phyloP scores from a whole-genome alignment of 106 monocot genomes.

The Dactylorhiza incarnata region DNA sequence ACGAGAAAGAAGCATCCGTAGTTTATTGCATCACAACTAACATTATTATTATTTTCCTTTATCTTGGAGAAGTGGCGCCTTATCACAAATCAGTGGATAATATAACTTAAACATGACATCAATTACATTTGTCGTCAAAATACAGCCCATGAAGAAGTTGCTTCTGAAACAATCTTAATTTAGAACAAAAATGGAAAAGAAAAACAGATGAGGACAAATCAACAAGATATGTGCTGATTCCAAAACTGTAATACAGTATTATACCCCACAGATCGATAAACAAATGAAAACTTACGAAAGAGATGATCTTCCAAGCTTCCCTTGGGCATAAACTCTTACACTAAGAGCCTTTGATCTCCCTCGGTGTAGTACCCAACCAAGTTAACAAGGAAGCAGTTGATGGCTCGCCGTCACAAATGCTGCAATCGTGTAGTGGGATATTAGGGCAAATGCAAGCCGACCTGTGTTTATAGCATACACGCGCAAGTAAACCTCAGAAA shows the following conservation, averaged over 20 bases:
- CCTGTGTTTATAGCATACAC: too few relatives aligned
- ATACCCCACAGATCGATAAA: not conserved
- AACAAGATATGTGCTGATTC: not conserved
- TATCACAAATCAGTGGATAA: not conserved
- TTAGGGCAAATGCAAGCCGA: too few relatives aligned
- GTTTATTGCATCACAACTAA: too few relatives aligned
- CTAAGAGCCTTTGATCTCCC: constrained; percentile 66
- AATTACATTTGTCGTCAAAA: not conserved
- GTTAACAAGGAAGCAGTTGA: constrained; percentile 58
- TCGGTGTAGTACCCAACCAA: constrained; percentile 76
- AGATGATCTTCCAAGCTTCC: constrained; percentile 85
- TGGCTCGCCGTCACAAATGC: too few relatives aligned
- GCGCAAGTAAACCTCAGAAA: too few relatives aligned
- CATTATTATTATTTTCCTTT: not conserved
- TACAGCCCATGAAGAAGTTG: not conserved
- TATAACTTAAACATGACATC: not conserved
- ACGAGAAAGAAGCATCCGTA: too few relatives aligned
- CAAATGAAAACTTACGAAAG: constrained; percentile 35
- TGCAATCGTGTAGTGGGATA: too few relatives aligned
- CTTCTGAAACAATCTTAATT: not conserved
- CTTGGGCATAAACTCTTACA: constrained; percentile 84
- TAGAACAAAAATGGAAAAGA: not conserved
- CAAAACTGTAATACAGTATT: not conserved
- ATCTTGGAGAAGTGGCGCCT: not conserved
- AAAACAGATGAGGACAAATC: not conserved